Evolutionary conservation across 768 basidiomycete genomes (phyloP).

Genomic region (Mycena haematopus): DNA sequence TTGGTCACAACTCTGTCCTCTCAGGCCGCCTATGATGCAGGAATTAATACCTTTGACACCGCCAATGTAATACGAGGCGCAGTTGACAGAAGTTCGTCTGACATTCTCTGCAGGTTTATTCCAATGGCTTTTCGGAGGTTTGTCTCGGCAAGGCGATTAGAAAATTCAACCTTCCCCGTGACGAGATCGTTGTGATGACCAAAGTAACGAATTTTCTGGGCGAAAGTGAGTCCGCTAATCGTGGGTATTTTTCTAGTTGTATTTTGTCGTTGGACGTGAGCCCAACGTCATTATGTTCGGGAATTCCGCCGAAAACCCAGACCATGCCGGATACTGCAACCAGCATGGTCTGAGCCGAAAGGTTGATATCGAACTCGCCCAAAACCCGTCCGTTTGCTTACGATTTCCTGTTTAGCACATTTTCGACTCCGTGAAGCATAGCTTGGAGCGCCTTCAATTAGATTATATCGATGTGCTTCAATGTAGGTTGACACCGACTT

Average conservation of each 20-base stretch:
- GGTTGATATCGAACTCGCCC: slow-evolving; percentile 33
- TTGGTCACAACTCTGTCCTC: not conserved
- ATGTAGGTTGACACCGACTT: slow-evolving; percentile 50
- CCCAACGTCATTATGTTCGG: slow-evolving; percentile 25
- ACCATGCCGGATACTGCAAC: slow-evolving; percentile 60
- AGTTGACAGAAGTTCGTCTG: not conserved
- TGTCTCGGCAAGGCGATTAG: slow-evolving; percentile 79
- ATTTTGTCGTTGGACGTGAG: slow-evolving; percentile 38
- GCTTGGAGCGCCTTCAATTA: slow-evolving; percentile 69
- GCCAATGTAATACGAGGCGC: slow-evolving; percentile 44
- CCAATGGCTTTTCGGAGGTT: slow-evolving; percentile 68
- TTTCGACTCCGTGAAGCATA: slow-evolving; percentile 69
- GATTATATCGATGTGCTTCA: slow-evolving; percentile 83
- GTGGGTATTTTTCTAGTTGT: slow-evolving; percentile 42
- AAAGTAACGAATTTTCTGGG: slow-evolving; percentile 51
- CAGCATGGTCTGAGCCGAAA: slow-evolving; percentile 55
- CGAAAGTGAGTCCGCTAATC: not conserved
- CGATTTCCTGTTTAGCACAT: slow-evolving; percentile 57
- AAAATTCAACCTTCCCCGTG: slow-evolving; percentile 67
- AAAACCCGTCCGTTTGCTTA: not conserved
- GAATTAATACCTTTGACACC: slow-evolving; percentile 69
- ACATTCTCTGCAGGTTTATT: slow-evolving; percentile 55
- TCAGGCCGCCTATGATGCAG: slow-evolving; percentile 54
- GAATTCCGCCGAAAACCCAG: slow-evolving; percentile 32
- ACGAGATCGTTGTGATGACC: slow-evolving; percentile 80